Evolutionary conservation across 140 eudicot genomes (phyloP).

Genomic region (Cichorium intybus): DNA sequence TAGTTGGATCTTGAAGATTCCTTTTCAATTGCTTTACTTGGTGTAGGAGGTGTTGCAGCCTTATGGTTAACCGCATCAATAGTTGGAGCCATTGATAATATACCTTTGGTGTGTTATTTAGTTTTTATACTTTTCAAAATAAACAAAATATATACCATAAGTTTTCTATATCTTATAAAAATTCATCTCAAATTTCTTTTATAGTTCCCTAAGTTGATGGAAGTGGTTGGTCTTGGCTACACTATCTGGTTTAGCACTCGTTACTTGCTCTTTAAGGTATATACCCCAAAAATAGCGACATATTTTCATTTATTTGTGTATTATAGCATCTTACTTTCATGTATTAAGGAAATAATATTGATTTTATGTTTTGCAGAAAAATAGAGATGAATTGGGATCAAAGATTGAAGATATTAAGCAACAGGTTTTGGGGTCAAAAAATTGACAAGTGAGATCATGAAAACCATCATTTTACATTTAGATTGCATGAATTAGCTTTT

Average conservation of each 20-base stretch:
- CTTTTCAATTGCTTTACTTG: constrained; percentile 48
- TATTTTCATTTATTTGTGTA: no score
- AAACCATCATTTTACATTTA: constrained; percentile 1
- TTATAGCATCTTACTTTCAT: not conserved
- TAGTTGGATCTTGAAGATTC: constrained; percentile 63
- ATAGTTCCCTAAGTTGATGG: constrained; percentile 82
- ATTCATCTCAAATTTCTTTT: not conserved
- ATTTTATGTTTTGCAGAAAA: constrained; percentile 44
- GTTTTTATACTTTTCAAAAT: not conserved
- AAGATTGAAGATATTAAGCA: constrained; percentile 72
- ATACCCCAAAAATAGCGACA: no score
- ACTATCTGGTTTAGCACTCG: constrained; percentile 82
- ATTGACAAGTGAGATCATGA: constrained; percentile 24
- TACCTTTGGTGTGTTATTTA: constrained; percentile 59
- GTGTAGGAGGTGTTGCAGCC: constrained; percentile 53
- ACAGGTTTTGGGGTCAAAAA: constrained; percentile 62
- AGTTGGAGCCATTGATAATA: constrained; percentile 72
- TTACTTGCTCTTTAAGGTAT: constrained; percentile 80
- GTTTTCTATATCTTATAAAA: not conserved
- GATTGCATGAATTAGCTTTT: constrained; percentile 4
- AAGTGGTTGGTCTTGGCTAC: constrained; percentile 84
- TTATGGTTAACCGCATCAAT: constrained; percentile 64
- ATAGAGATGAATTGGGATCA: constrained; percentile 68
- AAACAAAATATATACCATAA: not conserved
- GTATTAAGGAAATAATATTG: not conserved